These are phyloP conservation scores for Metschnikowia noctiluminum DNA, from an alignment of 805 yeast species.

Conservation along the genomic window DNA sequence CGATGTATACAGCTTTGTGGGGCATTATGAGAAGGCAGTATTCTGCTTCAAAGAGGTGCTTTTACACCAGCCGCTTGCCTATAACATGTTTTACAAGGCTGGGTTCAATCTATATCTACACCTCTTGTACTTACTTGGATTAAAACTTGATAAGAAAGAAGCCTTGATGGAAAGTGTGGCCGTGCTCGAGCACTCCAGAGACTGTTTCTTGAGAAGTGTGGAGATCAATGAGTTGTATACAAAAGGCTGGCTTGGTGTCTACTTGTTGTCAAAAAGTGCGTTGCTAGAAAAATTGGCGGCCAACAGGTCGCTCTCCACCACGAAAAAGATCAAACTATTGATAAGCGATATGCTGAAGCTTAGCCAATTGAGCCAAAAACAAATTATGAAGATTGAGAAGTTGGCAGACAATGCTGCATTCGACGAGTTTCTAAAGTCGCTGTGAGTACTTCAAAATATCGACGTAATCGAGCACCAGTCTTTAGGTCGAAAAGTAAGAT, in stretches of 20 bases:
- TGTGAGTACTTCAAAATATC: not conserved
- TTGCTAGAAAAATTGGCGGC: slow-evolving; percentile 16
- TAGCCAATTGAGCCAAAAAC: slow-evolving; percentile 17
- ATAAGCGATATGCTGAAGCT: slow-evolving; percentile 24
- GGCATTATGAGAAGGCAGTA: slow-evolving; percentile 65
- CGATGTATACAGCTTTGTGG: slow-evolving; percentile 54
- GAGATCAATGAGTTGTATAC: slow-evolving; percentile 70
- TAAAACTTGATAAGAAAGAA: slow-evolving; percentile 26
- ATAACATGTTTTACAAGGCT: slow-evolving; percentile 57
- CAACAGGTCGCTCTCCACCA: slow-evolving; percentile 13
- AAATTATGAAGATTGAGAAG: slow-evolving; percentile 20
- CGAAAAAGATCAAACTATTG: slow-evolving; percentile 22
- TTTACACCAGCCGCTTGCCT: slow-evolving; percentile 64
- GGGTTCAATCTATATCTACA: slow-evolving; percentile 43
- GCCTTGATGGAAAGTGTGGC: slow-evolving; percentile 25
- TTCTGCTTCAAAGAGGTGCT: slow-evolving; percentile 69
- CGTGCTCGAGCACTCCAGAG: slow-evolving; percentile 28
- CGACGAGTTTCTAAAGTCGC: slow-evolving; percentile 3
- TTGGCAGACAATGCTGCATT: slow-evolving; percentile 14
- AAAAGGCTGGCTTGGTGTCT: slow-evolving; percentile 74
- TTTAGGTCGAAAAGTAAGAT: no score
- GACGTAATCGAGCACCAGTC: no score
- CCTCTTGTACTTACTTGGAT: slow-evolving; percentile 21
- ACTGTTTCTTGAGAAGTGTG: slow-evolving; percentile 64
- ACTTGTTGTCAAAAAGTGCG: slow-evolving; percentile 25